These are phyloP conservation scores for Wickerhamiella brachini DNA, from an alignment of 805 yeast genomes.

Conservation along the genomic window DNA sequence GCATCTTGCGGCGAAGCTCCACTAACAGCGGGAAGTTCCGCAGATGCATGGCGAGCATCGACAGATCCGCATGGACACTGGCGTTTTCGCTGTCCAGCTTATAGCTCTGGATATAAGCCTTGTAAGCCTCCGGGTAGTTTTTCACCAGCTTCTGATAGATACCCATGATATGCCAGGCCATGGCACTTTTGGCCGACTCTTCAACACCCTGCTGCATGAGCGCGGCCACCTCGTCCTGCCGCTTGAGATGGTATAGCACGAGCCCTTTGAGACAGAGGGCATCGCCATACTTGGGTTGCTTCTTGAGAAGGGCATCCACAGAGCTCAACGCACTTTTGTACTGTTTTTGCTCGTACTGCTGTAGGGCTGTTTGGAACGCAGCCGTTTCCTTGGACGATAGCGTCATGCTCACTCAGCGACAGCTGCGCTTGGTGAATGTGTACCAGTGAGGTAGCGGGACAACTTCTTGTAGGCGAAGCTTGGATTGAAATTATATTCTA, in stretches of 20 bases:
- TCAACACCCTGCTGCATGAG: constrained; percentile 48
- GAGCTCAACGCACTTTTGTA: constrained; percentile 74
- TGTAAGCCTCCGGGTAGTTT: constrained; percentile 62
- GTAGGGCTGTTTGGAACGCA: constrained; percentile 67
- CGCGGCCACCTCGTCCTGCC: constrained; percentile 47
- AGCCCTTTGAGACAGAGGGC: constrained; percentile 78
- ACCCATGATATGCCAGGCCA: constrained; percentile 77
- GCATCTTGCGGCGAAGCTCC: constrained; percentile 48
- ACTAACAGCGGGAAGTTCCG: constrained; percentile 56
- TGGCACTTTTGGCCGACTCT: constrained; percentile 47
- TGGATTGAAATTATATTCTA: background rate
- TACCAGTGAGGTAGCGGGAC: no score
- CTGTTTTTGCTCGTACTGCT: constrained; percentile 69
- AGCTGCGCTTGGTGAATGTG: no score
- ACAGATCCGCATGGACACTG: constrained; percentile 69
- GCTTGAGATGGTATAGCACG: constrained; percentile 41
- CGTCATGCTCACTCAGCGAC: background rate
- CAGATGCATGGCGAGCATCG: constrained; percentile 64
- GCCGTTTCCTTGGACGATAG: constrained; percentile 48
- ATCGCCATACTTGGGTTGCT: constrained; percentile 62
- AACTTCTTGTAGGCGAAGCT: no score
- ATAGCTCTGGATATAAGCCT: constrained; percentile 60
- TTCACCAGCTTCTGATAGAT: constrained; percentile 60
- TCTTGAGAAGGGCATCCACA: constrained; percentile 63
- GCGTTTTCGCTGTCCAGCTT: constrained; percentile 67